These are phyloP conservation scores for Rubus idaeus DNA, from an alignment of 306 rosid genomes.

Conservation along the genomic window DNA sequence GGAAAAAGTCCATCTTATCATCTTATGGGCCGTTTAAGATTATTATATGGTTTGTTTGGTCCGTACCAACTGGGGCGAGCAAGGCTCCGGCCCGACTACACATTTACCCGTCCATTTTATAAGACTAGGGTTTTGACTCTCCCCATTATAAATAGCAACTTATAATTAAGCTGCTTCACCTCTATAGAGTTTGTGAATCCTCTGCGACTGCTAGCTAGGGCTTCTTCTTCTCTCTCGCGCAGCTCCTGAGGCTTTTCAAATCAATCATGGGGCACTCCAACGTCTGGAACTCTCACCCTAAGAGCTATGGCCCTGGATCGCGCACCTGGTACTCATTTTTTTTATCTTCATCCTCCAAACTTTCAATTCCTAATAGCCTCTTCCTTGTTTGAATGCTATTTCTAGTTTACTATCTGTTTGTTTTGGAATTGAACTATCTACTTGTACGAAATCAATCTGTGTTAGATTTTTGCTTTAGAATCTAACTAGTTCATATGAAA, in stretches of 20 bases:
- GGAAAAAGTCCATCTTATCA: too few relatives aligned
- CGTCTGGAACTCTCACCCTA: slow-evolving; percentile 93
- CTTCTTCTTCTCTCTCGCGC: background rate
- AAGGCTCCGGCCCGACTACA: background rate
- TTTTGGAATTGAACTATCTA: too few relatives aligned
- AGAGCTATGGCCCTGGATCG: slow-evolving; percentile 92
- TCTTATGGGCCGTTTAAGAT: too few relatives aligned
- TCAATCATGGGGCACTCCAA: slow-evolving; percentile 80
- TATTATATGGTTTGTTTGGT: too few relatives aligned
- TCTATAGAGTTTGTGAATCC: background rate
- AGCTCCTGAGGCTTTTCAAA: background rate
- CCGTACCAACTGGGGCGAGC: too few relatives aligned
- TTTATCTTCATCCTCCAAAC: background rate
- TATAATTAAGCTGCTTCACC: background rate
- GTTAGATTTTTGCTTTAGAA: too few relatives aligned
- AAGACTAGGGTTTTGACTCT: slow-evolving; percentile 42
- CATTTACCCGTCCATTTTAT: background rate
- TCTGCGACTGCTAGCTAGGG: slow-evolving; percentile 21
- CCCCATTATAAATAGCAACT: background rate
- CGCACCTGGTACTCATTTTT: slow-evolving; percentile 63
- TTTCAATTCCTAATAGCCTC: background rate
- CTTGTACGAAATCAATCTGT: too few relatives aligned
- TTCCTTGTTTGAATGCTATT: too few relatives aligned
- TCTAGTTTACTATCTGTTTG: too few relatives aligned
- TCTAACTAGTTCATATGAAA: too few relatives aligned